These are phyloP conservation scores for Ambrosia artemisiifolia DNA, from an alignment of 129 eudicot genomes.

Conservation along the genomic window DNA sequence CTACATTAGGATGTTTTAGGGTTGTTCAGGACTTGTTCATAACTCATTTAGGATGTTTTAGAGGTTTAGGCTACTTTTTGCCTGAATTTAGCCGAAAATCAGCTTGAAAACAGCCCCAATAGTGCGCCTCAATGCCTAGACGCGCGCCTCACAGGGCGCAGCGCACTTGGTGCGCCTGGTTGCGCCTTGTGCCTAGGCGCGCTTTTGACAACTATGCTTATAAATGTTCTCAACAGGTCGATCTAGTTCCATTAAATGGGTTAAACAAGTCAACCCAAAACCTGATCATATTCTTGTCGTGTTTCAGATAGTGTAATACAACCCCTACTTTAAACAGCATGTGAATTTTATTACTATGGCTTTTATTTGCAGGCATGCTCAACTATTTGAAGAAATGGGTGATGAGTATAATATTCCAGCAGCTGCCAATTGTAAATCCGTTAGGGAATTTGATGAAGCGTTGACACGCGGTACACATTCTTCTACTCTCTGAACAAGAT, in stretches of 20 bases:
- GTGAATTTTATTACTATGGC: neutral
- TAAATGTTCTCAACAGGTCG: neutral
- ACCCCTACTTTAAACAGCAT: neutral
- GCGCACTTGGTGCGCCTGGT: too few relatives aligned
- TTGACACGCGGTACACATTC: slow-evolving; percentile 68
- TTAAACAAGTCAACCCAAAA: neutral
- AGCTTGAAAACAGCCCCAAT: too few relatives aligned
- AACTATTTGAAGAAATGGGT: slow-evolving; percentile 70
- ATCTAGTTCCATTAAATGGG: neutral
- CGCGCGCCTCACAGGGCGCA: too few relatives aligned
- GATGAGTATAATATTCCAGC: slow-evolving; percentile 76
- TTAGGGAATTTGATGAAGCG: slow-evolving; percentile 87
- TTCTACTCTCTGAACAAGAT: slow-evolving; percentile 6
- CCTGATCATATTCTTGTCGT: neutral
- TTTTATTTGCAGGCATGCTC: slow-evolving; percentile 68
- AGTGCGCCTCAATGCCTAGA: too few relatives aligned
- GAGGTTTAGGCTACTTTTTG: too few relatives aligned
- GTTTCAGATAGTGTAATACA: neutral
- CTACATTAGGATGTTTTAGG: too few relatives aligned
- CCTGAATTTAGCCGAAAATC: too few relatives aligned
- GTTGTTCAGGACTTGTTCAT: too few relatives aligned
- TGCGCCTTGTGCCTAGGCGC: too few relatives aligned
- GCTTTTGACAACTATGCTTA: too few relatives aligned
- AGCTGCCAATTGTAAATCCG: slow-evolving; percentile 72
- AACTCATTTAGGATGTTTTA: too few relatives aligned